Evolutionary conservation across 768 basidiomycete genomes (phyloP).

Genomic region (Guyanaporus albipodus): DNA sequence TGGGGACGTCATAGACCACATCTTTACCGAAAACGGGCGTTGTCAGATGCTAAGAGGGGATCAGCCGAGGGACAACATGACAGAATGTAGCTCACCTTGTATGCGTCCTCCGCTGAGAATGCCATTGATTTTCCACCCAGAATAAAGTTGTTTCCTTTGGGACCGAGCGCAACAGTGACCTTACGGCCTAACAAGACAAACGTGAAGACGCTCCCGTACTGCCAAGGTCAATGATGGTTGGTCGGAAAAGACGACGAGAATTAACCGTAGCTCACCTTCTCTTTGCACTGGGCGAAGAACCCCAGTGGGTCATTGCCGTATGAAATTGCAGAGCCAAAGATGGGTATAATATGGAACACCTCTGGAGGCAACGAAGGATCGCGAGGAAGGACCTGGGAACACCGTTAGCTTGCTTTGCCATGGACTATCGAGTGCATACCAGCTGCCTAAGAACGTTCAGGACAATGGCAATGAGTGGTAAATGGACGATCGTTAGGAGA

Average conservation of each 20-base stretch:
- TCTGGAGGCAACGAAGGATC: constrained; percentile 76
- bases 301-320: constrained; percentile 93
- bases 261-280: constrained; percentile 55
- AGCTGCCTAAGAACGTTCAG: constrained; percentile 79
- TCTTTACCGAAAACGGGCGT: constrained; percentile 96
- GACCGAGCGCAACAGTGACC: constrained; percentile 86
- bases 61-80: background rate
- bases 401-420: background rate
- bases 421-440: constrained; percentile 39
- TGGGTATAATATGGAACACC: constrained; percentile 91
- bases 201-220: constrained; percentile 98
- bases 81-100: constrained; percentile 57
- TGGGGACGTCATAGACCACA: constrained; percentile 96
- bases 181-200: constrained; percentile 87
- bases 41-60: constrained; percentile 64
- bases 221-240: background rate
- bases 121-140: constrained; percentile 91
- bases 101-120: constrained; percentile 95
- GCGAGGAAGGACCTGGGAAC: constrained; percentile 56
- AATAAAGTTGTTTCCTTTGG: constrained; percentile 91
- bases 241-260: background rate
- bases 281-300: constrained; percentile 76
- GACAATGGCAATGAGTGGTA: constrained; percentile 63
- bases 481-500: constrained; percentile 50
- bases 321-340: constrained; percentile 80